Conservation (phyloP, 2,329 filamentous ascomycete species). For the Neonectria punicea region DNA sequence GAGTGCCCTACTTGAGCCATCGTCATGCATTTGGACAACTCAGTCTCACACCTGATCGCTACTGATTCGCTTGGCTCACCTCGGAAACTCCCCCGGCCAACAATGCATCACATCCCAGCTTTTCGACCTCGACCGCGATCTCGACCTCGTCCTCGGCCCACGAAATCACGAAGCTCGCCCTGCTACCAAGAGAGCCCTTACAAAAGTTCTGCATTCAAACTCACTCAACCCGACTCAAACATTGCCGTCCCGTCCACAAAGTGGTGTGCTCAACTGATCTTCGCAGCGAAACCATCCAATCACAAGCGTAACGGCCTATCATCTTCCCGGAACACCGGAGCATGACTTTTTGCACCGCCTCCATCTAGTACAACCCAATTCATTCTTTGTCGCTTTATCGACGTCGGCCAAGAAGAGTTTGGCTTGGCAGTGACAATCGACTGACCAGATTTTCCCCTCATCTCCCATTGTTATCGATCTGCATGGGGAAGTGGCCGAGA, state of each 20-base stretch:
- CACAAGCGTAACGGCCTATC: background rate
- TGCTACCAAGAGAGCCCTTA: background rate
- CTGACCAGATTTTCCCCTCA: background rate
- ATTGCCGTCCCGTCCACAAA: background rate
- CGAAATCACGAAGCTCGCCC: background rate
- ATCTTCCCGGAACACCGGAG: background rate
- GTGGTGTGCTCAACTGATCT: conserved; percentile 8
- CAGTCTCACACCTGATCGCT: background rate
- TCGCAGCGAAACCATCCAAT: background rate
- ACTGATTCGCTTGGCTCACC: too few relatives aligned
- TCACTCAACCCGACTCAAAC: background rate
- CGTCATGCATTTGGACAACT: background rate
- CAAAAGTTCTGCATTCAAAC: background rate
- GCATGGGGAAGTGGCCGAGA: conserved; percentile 12
- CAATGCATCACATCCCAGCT: background rate
- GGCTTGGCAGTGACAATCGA: conserved; percentile 8
- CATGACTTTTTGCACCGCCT: conserved; percentile 27
- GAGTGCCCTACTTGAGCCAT: background rate
- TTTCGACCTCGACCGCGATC: background rate
- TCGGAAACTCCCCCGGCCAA: background rate
- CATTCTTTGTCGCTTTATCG: background rate
- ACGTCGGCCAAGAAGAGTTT: background rate
- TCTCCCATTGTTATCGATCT: background rate
- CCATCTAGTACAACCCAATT: conserved; percentile 11
- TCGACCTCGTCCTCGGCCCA: background rate